Base-by-base conservation (phyloP, 1,139 yeast species). In the Candida sp. region DNA sequence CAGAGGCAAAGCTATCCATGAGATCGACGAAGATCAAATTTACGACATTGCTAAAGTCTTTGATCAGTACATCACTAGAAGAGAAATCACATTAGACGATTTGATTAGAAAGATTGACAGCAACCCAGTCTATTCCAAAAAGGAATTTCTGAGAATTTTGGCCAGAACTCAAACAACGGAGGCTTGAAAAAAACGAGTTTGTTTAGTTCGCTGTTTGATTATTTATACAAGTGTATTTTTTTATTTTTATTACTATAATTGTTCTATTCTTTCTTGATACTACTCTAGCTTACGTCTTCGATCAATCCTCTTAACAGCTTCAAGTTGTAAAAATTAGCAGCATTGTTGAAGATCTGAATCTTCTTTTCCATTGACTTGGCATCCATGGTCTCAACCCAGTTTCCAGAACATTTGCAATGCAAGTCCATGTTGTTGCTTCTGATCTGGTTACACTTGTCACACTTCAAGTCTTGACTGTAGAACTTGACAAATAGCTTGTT, bases 401-500 rank as follows among this genome's bases (percentile, higher is more conserved):
- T 67, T 3, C 99, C 99, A 0, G 99, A 92, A 66, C 99, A 96
- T 37, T 80, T 73, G 68, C 99, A 96, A 66, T 86, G 85, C 33
- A 77, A 77, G 46, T 92, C 82, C 81, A 96, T 77, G 57, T 88
- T 87, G 59, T 83, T 86, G 37, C 82, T 83, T 60, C 85, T 83
- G 50, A 91, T 75, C 53, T 78, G 83, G 40, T 81, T 78, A 69
- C 99, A 96, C 65, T 89, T 90, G 12, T 71, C 65, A 68, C 99
- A 96, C 58, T 81, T 82, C 60, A 90, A 74, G 67, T 94, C 99
- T 68, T 96, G 99, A 40, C 80, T 73, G 62, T 85, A 84, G 67
- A 80, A 94, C 48, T 77, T 72, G n/a, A 86, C 78, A 3, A 90
- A 54, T 34, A 79, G 62, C 53, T 80, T 75, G 56, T 81, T 78